Percentiles rank a stretch among this genome's conserved stretches.
Conservation (phyloP, 441 rosid genomes). For the Daphne laureola region DNA sequence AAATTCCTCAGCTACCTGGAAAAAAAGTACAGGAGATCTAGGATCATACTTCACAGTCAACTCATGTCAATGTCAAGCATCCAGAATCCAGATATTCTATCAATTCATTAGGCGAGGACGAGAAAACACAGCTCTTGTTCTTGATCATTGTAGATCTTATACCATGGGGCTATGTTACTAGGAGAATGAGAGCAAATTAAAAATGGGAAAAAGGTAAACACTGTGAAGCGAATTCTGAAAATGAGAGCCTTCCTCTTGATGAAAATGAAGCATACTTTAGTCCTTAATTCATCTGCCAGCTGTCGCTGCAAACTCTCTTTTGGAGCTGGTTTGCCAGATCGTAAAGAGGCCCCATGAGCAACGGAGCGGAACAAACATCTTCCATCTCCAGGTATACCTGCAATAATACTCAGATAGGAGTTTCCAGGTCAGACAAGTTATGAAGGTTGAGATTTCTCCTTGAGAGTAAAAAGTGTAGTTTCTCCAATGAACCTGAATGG, state of each 20-base stretch:
- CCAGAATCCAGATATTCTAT: not conserved
- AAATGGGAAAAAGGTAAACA: no score
- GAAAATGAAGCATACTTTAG: conserved; percentile 30
- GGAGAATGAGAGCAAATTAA: not conserved
- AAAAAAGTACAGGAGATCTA: conserved; percentile 7
- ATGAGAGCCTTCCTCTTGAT: not conserved
- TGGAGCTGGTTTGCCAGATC: conserved; percentile 59
- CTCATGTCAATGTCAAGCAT: conserved; percentile 2
- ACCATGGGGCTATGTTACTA: not conserved
- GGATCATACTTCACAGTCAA: conserved; percentile 10
- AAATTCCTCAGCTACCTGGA: conserved; percentile 92
- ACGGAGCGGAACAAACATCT: conserved; percentile 93
- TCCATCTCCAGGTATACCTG: conserved; percentile 96
- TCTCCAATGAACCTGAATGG: no score
- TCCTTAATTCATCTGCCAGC: conserved; percentile 73
- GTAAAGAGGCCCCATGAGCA: conserved; percentile 71
- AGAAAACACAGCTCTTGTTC: no score
- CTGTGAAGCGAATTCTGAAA: not conserved
- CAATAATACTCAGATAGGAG: conserved; percentile 2
- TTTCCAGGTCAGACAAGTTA: no score
- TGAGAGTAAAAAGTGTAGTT: no score
- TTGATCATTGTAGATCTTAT: not conserved
- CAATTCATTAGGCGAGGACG: not conserved
- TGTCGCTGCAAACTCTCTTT: conserved; percentile 53
- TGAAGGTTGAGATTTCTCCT: no score